phyloP scores from a whole-genome alignment of 2,329 filamentous ascomycete genomes.

The Clonostachys rhizophaga region DNA sequence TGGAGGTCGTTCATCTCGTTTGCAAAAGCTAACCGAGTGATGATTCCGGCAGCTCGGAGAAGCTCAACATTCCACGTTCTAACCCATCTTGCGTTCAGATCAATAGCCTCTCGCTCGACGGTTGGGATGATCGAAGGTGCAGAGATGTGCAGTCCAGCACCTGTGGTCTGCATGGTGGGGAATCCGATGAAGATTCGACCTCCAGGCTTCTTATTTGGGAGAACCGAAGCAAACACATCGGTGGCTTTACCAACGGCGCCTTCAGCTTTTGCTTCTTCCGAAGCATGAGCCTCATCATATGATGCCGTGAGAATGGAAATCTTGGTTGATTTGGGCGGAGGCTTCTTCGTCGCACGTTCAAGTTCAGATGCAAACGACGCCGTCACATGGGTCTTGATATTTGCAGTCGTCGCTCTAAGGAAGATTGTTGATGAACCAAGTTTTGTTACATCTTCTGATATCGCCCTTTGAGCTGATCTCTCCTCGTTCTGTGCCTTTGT shows the following conservation, averaged over 20 bases:
- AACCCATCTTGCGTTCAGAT: conserved; percentile 92
- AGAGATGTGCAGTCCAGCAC: conserved; percentile 88
- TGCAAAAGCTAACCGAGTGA: conserved; percentile 81
- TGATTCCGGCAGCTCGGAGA: conserved; percentile 83
- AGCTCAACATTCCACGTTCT: conserved; percentile 95
- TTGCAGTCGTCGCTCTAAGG: conserved; percentile 79
- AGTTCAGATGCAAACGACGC: conserved; percentile 76
- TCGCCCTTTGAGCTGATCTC: conserved; percentile 53
- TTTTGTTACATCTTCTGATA: conserved; percentile 68
- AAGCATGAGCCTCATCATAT: conserved; percentile 73
- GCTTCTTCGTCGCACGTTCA: conserved; percentile 94
- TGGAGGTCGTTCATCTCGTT: conserved; percentile 81
- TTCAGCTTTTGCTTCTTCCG: conserved; percentile 42
- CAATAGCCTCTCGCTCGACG: conserved; percentile 93
- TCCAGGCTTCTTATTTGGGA: conserved; percentile 76
- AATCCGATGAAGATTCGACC: conserved; percentile 97
- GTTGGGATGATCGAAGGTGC: conserved; percentile 96
- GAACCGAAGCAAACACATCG: conserved; percentile 84
- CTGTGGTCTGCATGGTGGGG: conserved; percentile 94
- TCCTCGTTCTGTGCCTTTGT: conserved; percentile 60
- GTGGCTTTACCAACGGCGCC: conserved; percentile 49
- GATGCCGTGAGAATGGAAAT: conserved; percentile 88
- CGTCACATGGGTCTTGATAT: conserved; percentile 71
- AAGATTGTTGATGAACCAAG: conserved; percentile 77
- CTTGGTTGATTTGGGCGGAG: conserved; percentile 81